A percentile compares a stretch with the other conserved stretches of the same genome.
These are phyloP conservation scores for Pistacia integerrima DNA, from an alignment of 345 rosid species.

Conservation along the genomic window DNA sequence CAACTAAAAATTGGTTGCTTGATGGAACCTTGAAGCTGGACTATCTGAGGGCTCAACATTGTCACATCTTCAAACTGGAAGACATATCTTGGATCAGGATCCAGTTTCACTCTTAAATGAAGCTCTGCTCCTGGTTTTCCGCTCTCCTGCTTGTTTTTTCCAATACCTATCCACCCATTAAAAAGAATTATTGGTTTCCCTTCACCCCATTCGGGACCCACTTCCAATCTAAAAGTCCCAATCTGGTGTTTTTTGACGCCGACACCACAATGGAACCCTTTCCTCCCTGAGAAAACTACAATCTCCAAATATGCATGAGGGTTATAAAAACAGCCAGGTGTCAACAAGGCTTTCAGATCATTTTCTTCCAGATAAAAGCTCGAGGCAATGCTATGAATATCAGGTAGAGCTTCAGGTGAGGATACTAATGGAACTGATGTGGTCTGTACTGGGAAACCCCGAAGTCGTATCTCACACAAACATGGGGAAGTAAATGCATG, in stretches of 20 bases:
- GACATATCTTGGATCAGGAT: constrained; percentile 93
- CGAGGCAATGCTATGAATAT: constrained; percentile 69
- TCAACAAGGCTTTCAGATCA: constrained; percentile 70
- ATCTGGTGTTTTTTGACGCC: constrained; percentile 79
- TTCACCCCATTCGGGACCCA: constrained; percentile 88
- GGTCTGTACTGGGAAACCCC: constrained; percentile 89
- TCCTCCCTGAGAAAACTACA: constrained; percentile 63
- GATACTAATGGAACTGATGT: constrained; percentile 69
- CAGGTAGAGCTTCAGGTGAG: constrained; percentile 73
- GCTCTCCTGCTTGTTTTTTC: constrained; percentile 71
- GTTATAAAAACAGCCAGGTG: constrained; percentile 80
- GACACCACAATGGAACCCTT: constrained; percentile 72
- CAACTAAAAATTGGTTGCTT: constrained; percentile 96
- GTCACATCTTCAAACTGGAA: constrained; percentile 94
- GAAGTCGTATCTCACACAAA: constrained; percentile 77
- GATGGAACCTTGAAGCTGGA: constrained; percentile 88
- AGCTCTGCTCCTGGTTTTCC: constrained; percentile 74
- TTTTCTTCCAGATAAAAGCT: constrained; percentile 93
- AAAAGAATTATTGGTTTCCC: constrained; percentile 74
- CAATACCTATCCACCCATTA: constrained; percentile 88
- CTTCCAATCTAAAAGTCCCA: constrained; percentile 78
- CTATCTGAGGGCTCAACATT: constrained; percentile 84
- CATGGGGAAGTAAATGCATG: constrained; percentile 57
- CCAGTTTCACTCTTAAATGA: constrained; percentile 83
- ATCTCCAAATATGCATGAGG: constrained; percentile 73